Evolutionary conservation across 768 basidiomycete genomes (phyloP).

Genomic region (Cubamyces lactineus): DNA sequence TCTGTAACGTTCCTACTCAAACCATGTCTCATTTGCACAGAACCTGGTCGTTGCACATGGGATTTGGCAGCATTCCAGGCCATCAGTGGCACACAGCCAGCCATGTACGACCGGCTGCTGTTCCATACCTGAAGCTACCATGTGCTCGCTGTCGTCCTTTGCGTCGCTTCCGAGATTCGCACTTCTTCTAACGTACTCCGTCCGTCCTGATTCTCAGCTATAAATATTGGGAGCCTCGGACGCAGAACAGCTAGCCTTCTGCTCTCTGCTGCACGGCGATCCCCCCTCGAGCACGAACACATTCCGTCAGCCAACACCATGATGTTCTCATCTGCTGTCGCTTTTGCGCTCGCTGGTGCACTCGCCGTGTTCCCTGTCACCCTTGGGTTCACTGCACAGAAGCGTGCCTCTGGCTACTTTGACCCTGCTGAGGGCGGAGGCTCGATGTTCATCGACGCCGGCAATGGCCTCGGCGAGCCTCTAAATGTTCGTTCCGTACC

Average conservation of each 20-base stretch:
- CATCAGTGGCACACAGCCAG: neutral
- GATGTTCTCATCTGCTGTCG: conserved; percentile 18
- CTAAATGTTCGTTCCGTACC: conserved; percentile 42
- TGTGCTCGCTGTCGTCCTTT: conserved; percentile 8
- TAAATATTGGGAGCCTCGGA: neutral
- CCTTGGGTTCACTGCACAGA: neutral
- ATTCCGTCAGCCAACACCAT: conserved; percentile 8
- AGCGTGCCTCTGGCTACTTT: conserved; percentile 35
- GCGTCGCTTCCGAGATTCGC: conserved; percentile 11
- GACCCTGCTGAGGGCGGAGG: conserved; percentile 43
- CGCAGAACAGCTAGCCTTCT: neutral
- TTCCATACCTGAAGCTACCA: neutral
- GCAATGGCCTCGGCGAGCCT: conserved; percentile 45
- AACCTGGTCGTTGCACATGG: conserved; percentile 3
- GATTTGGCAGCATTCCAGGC: neutral
- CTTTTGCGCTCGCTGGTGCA: conserved; percentile 20
- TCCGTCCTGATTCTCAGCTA: neutral
- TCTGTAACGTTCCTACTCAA: neutral
- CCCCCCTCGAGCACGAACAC: neutral
- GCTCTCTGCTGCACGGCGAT: neutral
- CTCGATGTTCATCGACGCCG: conserved; percentile 46
- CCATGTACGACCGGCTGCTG: conserved; percentile 5
- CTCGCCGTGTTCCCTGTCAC: conserved; percentile 10
- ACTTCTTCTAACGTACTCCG: neutral
- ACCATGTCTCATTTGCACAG: neutral